phyloP scores from a whole-genome alignment of 306 rosid species.

The Oemleria cerasiformis region DNA sequence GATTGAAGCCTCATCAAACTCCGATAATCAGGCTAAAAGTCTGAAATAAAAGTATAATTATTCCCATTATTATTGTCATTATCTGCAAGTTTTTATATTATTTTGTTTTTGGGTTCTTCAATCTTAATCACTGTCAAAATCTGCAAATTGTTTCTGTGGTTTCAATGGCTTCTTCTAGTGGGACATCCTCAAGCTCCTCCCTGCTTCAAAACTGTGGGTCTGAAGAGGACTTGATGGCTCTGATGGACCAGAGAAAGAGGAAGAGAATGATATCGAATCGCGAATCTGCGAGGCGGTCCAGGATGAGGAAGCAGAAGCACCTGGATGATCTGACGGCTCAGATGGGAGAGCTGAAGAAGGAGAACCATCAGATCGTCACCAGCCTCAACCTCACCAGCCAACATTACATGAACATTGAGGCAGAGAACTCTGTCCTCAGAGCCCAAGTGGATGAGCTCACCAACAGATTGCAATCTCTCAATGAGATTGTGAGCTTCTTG shows the following conservation, averaged over 20 bases:
- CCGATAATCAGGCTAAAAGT: slow-evolving; percentile 6
- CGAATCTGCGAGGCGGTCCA: slow-evolving; percentile 80
- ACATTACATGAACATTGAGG: slow-evolving; percentile 53
- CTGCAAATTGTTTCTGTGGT: slow-evolving; percentile 10
- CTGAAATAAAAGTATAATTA: not conserved
- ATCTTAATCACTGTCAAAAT: not conserved
- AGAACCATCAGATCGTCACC: slow-evolving; percentile 65
- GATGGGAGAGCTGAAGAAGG: slow-evolving; percentile 55
- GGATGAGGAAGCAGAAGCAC: slow-evolving; percentile 95
- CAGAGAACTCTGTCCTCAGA: slow-evolving; percentile 74
- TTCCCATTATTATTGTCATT: slow-evolving; percentile 12
- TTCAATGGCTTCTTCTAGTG: slow-evolving; percentile 79
- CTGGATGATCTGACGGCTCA: slow-evolving; percentile 74
- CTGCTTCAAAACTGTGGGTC: slow-evolving; percentile 62
- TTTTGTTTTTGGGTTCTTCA: slow-evolving; percentile 49
- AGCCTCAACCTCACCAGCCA: slow-evolving; percentile 57
- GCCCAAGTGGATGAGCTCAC: slow-evolving; percentile 69
- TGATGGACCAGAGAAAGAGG: slow-evolving; percentile 83
- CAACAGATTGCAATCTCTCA: slow-evolving; percentile 59
- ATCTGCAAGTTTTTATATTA: slow-evolving; percentile 28
- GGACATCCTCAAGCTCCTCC: slow-evolving; percentile 69
- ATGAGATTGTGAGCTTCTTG: slow-evolving; percentile 49
- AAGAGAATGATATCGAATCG: slow-evolving; percentile 95
- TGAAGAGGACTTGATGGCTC: slow-evolving; percentile 52
- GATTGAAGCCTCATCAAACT: slow-evolving; percentile 22